These are phyloP conservation scores for Candida ipomoeae DNA, from an alignment of 805 yeast species.

Conservation along the genomic window DNA sequence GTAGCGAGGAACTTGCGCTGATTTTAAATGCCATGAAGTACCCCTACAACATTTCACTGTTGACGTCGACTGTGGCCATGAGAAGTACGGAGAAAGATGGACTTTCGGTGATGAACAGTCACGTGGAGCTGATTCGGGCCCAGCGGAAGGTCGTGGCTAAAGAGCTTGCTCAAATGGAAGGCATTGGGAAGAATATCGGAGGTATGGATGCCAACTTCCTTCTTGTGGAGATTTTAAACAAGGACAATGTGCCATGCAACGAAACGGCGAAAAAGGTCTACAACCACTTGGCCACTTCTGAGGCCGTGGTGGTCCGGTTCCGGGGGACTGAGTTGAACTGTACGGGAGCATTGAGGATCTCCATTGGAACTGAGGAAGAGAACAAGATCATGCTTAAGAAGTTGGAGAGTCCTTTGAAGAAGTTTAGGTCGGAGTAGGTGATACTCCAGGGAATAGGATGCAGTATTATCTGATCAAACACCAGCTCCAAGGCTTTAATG, in stretches of 20 bases:
- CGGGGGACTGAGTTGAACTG: constrained; percentile 92
- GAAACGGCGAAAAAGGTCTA: constrained; percentile 65
- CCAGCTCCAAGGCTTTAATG: too few relatives aligned
- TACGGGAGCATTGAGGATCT: constrained; percentile 78
- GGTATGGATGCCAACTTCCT: constrained; percentile 85
- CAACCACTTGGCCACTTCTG: constrained; percentile 61
- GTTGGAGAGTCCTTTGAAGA: constrained; percentile 30
- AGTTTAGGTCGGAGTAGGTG: constrained; percentile 8
- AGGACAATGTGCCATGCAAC: constrained; percentile 61
- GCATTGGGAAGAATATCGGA: constrained; percentile 75
- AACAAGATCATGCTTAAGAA: constrained; percentile 54
- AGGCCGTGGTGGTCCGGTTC: constrained; percentile 81
- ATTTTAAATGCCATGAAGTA: constrained; percentile 89
- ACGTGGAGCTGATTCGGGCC: constrained; percentile 44
- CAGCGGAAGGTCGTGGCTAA: constrained; percentile 56
- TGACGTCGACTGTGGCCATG: constrained; percentile 70
- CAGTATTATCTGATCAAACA: too few relatives aligned
- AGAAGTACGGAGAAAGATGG: constrained; percentile 66
- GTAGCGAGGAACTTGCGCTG: constrained; percentile 54
- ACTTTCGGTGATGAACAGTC: constrained; percentile 52
- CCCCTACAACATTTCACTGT: constrained; percentile 87
- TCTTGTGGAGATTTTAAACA: constrained; percentile 64
- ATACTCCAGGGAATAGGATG: too few relatives aligned
- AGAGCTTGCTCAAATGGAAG: constrained; percentile 51
- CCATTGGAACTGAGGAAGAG: constrained; percentile 81